Conservation (phyloP, 257 asterid species). For the Solanum piurae region DNA sequence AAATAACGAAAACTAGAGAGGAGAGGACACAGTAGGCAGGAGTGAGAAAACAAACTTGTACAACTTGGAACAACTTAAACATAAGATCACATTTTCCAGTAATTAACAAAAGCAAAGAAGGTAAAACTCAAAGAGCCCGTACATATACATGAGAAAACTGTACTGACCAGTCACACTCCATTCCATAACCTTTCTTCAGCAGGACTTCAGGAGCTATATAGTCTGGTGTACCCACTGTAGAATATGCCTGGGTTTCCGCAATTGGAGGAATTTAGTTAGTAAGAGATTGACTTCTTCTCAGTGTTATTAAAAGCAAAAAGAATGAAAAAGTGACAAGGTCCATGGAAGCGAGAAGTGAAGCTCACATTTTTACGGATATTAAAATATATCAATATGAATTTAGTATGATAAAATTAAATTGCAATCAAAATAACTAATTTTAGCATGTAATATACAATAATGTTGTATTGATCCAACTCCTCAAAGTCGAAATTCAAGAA, state of each 20-base stretch:
- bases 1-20: background rate
- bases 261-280: constrained; percentile 1
- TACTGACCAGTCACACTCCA: constrained; percentile 99
- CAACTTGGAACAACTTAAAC: background rate
- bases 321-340: background rate
- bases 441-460: background rate
- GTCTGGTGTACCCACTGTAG: constrained; percentile 97
- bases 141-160: constrained; percentile 6
- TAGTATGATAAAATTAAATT: background rate
- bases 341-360: background rate
- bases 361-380: background rate
- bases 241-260: constrained; percentile 68
- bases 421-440: background rate
- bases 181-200: constrained; percentile 92
- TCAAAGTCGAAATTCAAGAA: background rate
- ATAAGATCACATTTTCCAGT: background rate
- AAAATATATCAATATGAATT: background rate
- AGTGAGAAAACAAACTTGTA: background rate
- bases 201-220: constrained; percentile 96
- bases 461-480: background rate
- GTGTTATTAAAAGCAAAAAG: background rate
- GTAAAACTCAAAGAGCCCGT: background rate
- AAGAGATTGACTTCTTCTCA: background rate
- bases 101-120: background rate
- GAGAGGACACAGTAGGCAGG: background rate